Base-by-base conservation (phyloP, 345 rosid genomes). In the Noccaea caerulescens region DNA sequence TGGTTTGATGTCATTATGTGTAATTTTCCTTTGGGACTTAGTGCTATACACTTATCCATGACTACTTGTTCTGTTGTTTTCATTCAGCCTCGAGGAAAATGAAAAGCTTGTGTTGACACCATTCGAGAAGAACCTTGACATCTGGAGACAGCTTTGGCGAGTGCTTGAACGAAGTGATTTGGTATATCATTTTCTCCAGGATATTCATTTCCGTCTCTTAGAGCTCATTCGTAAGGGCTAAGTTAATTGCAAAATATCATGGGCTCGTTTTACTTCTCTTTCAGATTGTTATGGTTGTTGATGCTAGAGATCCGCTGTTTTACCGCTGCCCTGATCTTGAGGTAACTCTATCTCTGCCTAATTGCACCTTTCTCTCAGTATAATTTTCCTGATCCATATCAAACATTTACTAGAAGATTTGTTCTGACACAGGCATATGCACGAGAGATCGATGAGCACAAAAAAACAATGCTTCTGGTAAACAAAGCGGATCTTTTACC, bases 101-200 rank as follows among this genome's bases (percentile, higher is more conserved):
- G 96, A 89, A 70, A 93, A 82, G 43, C 94, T 91, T 82, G 91
- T 91, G 57, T 85, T 93, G 66, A 93, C 97, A 20, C 97, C 98
- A 63, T 93, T 93, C 55, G 98, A 93, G 87, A 91, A 93, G 83
- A 93, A 93, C 70, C 86, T 93, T 46, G 98, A 93, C 79, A 91
- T 93, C 39, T 91, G 98, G 98, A 86, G 98, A 76, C 98, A 89
- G 62, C 96, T 93, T 69, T 93, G 98, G 98, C 93, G 97, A 30
- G 98, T 93, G 71, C 86, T 90, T 78, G 98, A 93, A 58, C 91
- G 94, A 49, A 87, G 94, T 87, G 96, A 93, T 81, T 79, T 93
- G 91, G 98, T 93, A 80, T 80, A 77, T 16, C 43, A 20, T 5
- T 72, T 58, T 42, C 1, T 56, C 59, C 42, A 54, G 3, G 38